Percentiles rank a stretch among this genome's conserved stretches.
These are phyloP conservation scores for Fusarium fujikuroi DNA, from an alignment of 2,329 filamentous ascomycete genomes.

Conservation along the genomic window DNA sequence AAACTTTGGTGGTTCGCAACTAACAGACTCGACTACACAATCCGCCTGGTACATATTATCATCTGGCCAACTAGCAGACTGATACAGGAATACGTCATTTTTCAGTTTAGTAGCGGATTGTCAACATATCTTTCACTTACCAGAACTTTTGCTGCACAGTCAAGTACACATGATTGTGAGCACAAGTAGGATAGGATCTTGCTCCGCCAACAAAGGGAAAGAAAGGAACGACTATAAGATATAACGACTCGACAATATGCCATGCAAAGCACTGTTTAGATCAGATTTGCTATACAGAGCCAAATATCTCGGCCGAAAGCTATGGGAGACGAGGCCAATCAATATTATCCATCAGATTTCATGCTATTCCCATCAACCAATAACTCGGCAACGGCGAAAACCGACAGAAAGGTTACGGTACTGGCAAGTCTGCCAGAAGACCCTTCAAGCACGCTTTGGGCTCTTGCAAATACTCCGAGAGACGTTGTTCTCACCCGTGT, in stretches of 20 bases:
- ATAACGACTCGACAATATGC: background rate
- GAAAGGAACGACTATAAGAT: background rate
- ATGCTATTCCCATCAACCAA: background rate
- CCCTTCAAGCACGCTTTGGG: background rate
- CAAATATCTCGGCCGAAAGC: background rate
- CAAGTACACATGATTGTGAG: background rate
- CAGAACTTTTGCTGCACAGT: background rate
- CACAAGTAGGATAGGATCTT: too few species aligned
- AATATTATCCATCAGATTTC: background rate
- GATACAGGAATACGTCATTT: background rate
- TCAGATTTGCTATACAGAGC: background rate
- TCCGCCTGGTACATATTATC: background rate
- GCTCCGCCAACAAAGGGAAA: background rate
- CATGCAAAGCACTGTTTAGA: background rate
- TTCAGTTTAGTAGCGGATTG: background rate
- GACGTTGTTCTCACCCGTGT: conserved; percentile 4
- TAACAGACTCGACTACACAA: background rate
- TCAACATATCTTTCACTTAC: background rate
- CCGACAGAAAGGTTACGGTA: background rate
- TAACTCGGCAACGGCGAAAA: background rate
- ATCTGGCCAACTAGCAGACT: background rate
- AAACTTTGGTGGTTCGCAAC: conserved; percentile 1
- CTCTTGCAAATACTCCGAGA: background rate
- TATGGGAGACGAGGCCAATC: background rate
- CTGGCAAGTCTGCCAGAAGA: background rate